Evolutionary conservation across 352 stramenopile species (phyloP).

Genomic region (Phytophthora tubulina): DNA sequence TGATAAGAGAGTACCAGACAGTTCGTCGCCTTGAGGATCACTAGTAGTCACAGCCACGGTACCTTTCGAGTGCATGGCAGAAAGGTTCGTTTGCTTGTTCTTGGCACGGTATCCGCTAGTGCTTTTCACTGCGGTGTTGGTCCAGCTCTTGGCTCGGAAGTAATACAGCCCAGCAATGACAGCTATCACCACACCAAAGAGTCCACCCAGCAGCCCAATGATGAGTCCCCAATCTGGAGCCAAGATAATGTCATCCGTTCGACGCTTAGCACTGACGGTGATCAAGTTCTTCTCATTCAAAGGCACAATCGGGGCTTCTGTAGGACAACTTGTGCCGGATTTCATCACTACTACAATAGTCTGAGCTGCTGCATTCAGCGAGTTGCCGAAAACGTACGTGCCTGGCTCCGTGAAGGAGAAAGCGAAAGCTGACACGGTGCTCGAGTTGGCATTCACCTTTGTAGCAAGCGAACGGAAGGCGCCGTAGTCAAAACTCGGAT

Average conservation of each 20-base stretch:
- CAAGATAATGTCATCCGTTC: slow-evolving; percentile 85
- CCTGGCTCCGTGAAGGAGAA: slow-evolving; percentile 89
- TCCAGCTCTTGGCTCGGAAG: slow-evolving; percentile 88
- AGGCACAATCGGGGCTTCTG: slow-evolving; percentile 84
- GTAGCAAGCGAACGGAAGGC: slow-evolving; percentile 81
- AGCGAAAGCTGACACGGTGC: slow-evolving; percentile 79
- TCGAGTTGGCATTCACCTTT: slow-evolving; percentile 67
- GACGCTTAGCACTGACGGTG: slow-evolving; percentile 77
- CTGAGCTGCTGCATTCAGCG: slow-evolving; percentile 65
- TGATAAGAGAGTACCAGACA: slow-evolving; percentile 11
- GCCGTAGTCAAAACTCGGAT: slow-evolving; percentile 92
- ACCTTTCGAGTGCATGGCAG: slow-evolving; percentile 77
- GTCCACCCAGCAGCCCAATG: slow-evolving; percentile 70
- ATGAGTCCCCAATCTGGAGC: slow-evolving; percentile 92
- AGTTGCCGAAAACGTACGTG: slow-evolving; percentile 92
- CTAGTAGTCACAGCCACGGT: slow-evolving; percentile 54
- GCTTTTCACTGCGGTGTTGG: slow-evolving; percentile 47
- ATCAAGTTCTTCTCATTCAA: slow-evolving; percentile 91
- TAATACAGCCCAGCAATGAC: slow-evolving; percentile 86
- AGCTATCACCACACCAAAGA: slow-evolving; percentile 78
- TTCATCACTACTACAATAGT: slow-evolving; percentile 91
- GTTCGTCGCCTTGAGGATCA: slow-evolving; percentile 8
- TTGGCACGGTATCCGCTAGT: slow-evolving; percentile 58
- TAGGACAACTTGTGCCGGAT: slow-evolving; percentile 73
- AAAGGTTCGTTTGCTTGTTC: slow-evolving; percentile 65